These are phyloP conservation scores for Saturnispora dispora DNA, from an alignment of 805 yeast genomes.

Conservation along the genomic window DNA sequence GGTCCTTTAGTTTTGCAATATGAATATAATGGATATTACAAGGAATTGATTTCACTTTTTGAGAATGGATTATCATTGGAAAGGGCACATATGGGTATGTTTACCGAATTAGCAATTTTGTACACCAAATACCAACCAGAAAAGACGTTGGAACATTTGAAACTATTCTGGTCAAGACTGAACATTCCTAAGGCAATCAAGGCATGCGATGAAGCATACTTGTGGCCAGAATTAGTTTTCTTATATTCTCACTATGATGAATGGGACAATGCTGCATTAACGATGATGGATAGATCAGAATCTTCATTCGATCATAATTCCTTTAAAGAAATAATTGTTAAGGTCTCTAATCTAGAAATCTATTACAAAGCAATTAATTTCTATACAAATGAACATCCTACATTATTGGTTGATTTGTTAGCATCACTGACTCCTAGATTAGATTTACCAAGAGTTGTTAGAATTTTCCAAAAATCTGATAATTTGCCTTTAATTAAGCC, in stretches of 20 bases:
- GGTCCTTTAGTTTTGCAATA: slow-evolving; percentile 81
- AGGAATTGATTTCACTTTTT: slow-evolving; percentile 81
- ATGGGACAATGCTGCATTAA: slow-evolving; percentile 96
- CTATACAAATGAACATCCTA: slow-evolving; percentile 87
- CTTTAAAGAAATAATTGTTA: slow-evolving; percentile 89
- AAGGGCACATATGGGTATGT: slow-evolving; percentile 99
- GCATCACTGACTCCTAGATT: slow-evolving; percentile 79
- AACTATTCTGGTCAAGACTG: slow-evolving; percentile 95
- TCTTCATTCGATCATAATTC: slow-evolving; percentile 88
- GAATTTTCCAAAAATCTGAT: slow-evolving; percentile 90
- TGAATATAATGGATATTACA: slow-evolving; percentile 85
- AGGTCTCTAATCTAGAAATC: slow-evolving; percentile 92
- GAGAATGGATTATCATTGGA: slow-evolving; percentile 95
- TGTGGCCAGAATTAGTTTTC: slow-evolving; percentile 95
- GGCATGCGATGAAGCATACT: slow-evolving; percentile 87
- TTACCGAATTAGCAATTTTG: slow-evolving; percentile 86
- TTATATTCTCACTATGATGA: slow-evolving; percentile 97
- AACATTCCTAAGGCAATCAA: slow-evolving; percentile 95
- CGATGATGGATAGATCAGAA: slow-evolving; percentile 92
- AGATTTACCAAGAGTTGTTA: slow-evolving; percentile 89
- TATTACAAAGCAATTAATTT: slow-evolving; percentile 96
- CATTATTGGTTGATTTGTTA: slow-evolving; percentile 77
- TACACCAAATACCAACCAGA: slow-evolving; percentile 87
- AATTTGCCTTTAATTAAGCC: slow-evolving; percentile 95
- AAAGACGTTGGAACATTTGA: slow-evolving; percentile 91